phyloP scores from a whole-genome alignment of 1,284 basidiomycete species.

The Ceratobasidium sp. region DNA sequence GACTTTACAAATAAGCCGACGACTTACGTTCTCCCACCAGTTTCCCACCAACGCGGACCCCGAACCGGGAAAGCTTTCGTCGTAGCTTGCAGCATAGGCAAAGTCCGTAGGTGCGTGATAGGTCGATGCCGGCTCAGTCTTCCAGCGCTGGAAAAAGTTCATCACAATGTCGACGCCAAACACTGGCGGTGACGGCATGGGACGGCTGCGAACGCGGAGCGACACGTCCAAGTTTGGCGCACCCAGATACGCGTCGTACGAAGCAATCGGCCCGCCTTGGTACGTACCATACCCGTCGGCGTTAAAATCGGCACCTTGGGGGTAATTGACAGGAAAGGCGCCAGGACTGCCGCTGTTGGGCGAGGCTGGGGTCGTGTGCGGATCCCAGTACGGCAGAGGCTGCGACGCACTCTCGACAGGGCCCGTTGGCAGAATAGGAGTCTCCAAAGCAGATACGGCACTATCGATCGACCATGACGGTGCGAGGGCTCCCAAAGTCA shows the following conservation, averaged over 20 bases:
- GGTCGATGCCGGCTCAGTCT: slow-evolving; percentile 2
- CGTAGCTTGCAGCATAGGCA: background rate
- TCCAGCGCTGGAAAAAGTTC: slow-evolving; percentile 27
- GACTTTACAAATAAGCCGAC: too few species aligned
- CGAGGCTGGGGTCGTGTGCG: slow-evolving; percentile 14
- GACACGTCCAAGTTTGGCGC: background rate
- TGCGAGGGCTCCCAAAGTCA: background rate
- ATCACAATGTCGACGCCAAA: slow-evolving; percentile 29
- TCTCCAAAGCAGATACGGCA: background rate
- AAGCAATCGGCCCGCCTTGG: slow-evolving; percentile 6
- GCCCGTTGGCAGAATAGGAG: background rate
- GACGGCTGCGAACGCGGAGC: slow-evolving; percentile 6
- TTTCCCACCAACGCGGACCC: slow-evolving; percentile 32
- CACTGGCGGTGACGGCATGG: slow-evolving; percentile 31
- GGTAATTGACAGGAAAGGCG: background rate
- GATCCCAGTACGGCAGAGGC: slow-evolving; percentile 17
- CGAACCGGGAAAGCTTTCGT: background rate
- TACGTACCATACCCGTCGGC: slow-evolving; percentile 7
- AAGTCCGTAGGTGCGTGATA: background rate
- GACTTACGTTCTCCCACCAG: slow-evolving; percentile 39
- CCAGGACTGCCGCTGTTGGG: slow-evolving; percentile 9
- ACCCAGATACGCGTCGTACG: slow-evolving; percentile 27
- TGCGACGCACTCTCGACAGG: background rate
- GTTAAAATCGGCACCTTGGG: slow-evolving; percentile 9
- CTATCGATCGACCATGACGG: slow-evolving; percentile 1